Percentiles rank a stretch among this genome's conserved stretches.
Evolutionary conservation across 257 asterid species (phyloP).

Genomic region (Penstemon newberryi): DNA sequence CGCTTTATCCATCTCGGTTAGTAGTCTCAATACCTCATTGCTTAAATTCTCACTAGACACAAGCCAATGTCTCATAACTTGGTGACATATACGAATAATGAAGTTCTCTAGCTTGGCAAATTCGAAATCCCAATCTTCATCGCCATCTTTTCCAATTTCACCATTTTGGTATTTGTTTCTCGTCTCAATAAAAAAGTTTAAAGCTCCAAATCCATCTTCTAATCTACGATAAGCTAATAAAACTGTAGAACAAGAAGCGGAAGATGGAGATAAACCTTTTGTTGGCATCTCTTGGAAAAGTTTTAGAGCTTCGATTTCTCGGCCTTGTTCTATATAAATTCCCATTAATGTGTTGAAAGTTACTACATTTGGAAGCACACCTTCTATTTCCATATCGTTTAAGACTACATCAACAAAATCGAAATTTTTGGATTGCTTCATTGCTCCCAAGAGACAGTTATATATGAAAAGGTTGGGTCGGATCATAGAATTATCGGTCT

Average conservation of each 20-base stretch:
- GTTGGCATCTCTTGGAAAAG: constrained; percentile 58
- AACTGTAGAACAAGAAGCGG: constrained; percentile 78
- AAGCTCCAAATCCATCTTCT: constrained; percentile 80
- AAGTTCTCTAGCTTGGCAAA: constrained; percentile 69
- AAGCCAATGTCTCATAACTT: constrained; percentile 82
- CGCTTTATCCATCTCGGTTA: constrained; percentile 69
- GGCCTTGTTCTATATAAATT: constrained; percentile 64
- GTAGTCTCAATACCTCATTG: constrained; percentile 54
- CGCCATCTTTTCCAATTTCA: constrained; percentile 48
- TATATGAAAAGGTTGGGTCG: constrained; percentile 65
- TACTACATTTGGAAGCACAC: constrained; percentile 67
- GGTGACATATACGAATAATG: constrained; percentile 62
- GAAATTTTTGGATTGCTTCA: constrained; percentile 57
- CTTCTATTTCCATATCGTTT: constrained; percentile 56
- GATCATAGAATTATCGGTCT: constrained; percentile 33
- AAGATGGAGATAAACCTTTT: constrained; percentile 66
- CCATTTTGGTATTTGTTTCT: constrained; percentile 51
- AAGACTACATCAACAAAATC: constrained; percentile 48
- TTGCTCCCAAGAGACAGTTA: constrained; percentile 77
- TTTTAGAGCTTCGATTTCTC: constrained; percentile 62
- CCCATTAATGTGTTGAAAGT: constrained; percentile 83
- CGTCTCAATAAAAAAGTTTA: constrained; percentile 50
- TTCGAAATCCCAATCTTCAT: constrained; percentile 64
- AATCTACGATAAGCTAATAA: constrained; percentile 68
- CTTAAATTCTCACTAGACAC: constrained; percentile 49